Evolutionary conservation across 2,329 filamentous ascomycete species (phyloP).

Genomic region (Dryadomyces quercus-mongolicae): DNA sequence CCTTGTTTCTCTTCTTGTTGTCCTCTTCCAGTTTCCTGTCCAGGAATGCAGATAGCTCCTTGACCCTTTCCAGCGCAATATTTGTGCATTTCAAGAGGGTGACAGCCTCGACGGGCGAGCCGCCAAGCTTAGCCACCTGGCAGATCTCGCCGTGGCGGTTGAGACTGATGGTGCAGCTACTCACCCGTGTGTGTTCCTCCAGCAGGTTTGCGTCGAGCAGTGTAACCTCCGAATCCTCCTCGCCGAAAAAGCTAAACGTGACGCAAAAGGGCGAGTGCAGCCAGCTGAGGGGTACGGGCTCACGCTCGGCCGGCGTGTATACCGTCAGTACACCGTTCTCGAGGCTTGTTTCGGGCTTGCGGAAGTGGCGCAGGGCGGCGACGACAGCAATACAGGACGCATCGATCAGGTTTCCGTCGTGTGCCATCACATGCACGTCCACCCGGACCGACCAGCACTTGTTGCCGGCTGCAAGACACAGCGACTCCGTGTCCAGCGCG

Average conservation of each 20-base stretch:
- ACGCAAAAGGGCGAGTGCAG: constrained; percentile 87
- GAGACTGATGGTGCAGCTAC: constrained; percentile 68
- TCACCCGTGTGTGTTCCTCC: constrained; percentile 66
- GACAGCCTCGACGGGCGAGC: constrained; percentile 68
- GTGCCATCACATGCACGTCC: constrained; percentile 82
- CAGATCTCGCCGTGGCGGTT: constrained; percentile 87
- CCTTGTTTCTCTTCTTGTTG: constrained; percentile 62
- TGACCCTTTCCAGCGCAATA: constrained; percentile 65
- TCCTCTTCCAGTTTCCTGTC: constrained; percentile 66
- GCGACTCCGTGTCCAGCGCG: constrained; percentile 87
- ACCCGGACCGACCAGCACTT: constrained; percentile 89
- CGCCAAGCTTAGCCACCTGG: constrained; percentile 83
- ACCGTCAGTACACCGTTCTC: constrained; percentile 76
- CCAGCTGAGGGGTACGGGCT: constrained; percentile 81
- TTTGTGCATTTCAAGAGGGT: constrained; percentile 64
- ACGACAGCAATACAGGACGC: constrained; percentile 77
- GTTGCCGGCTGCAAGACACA: constrained; percentile 81
- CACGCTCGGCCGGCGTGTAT: constrained; percentile 72
- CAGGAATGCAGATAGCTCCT: constrained; percentile 64
- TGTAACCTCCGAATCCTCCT: constrained; percentile 50
- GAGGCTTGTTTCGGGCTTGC: constrained; percentile 78
- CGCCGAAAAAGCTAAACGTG: constrained; percentile 72
- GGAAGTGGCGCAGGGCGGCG: constrained; percentile 80
- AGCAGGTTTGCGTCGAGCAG: constrained; percentile 60
- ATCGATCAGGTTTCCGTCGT: constrained; percentile 85